Evolutionary conservation across 352 stramenopile genomes (phyloP), one percentile per base, ranked within the genome.

Genomic region (Globisporangium nunn): DNA sequence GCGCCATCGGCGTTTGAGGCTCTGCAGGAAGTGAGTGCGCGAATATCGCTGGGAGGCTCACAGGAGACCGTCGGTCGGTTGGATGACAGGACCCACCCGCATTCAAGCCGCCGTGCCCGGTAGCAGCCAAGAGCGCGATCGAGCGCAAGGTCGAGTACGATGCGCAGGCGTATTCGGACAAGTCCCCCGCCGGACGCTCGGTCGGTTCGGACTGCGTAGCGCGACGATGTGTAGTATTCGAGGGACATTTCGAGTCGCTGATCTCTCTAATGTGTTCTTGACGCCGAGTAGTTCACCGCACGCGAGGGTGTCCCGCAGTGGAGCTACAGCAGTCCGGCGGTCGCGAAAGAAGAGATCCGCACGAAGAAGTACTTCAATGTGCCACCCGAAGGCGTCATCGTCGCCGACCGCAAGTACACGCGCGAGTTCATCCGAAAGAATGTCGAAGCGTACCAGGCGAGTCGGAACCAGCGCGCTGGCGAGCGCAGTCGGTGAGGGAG

Each of bases 391-490:
- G 76, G 75, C 6, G 50, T 69, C 14, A 60, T 88, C 59, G 74
- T 68, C 45, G 79, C 75, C 37, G 65, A 88, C 54, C 73, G 77
- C 63, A 67, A 63, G 52, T 90, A 90, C 66, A 87, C 77, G 28
- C 67, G 75, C 30, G 73, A 84, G 29, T 88, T 90, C 64, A 79
- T 90, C 29, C 68, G 72, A 39, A 70, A 74, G 31, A 70, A 75
- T 53, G 70, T 87, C 51, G 71, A 84, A 18, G 63, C 68, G 28
- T 65, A 74, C 18, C 59, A 80, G 31, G 58, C 68, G 44, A 71
- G 59, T 41, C 67, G 65, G 31, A 65, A 61, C 28, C 61, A 71
- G 31, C 41, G 31, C 37, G 41, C 29, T 14, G 23, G 18, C 1
- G 40, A 48, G 17, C 23, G 33, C 8, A n/a, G 33, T 8, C 33